Base-by-base conservation (phyloP, 495 filamentous ascomycete genomes). In the Pyrenopolyporus hunteri region DNA sequence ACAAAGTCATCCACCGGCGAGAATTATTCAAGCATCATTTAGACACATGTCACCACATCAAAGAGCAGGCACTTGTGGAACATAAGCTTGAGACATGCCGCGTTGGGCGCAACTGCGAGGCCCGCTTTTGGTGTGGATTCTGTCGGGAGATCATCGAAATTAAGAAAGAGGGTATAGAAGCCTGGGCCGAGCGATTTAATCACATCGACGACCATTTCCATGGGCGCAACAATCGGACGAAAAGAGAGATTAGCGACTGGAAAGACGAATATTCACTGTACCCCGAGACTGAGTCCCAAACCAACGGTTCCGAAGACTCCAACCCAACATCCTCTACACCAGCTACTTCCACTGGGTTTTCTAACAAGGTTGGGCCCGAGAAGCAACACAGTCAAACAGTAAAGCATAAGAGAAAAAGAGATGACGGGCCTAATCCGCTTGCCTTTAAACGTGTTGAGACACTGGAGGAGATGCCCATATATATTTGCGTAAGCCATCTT, bases 41-140 rank as follows among this genome's bases (percentile, higher is more conserved):
- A 26, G 73, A 70, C 17, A 78, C 80, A 48, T 75, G 76, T 1
- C 86, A 91, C 65, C 35, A 72, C 6, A 75, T 85, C 26, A 59
- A 40, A 3, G 76, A 81, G 39, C 63, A 68, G 3, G 63, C 71
- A 3, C 46, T 70, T 10, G 57, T 85, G n/a, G 80, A 80, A 17
- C 54, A 51, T 17, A 80, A 83, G 42, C 74, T 80, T 20, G 75
- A 78, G 20, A 73, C 66, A 8, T 84, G 80, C 52, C 82, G 85
- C 13, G 84, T 94, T 28, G 90, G 90, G 16, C 74, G 84, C n/a
- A 87, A 89, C 55, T 84, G 80, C 29, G 83, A 89, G 54, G 73
- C 76, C 11, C 79, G 82, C 4, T 97, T 93, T 71, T 97, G 92
- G 92, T 98, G 93, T 64, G 93, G 93, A 0, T 96, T 97, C 68